Percentiles rank a stretch among this genome's conserved stretches.
These are phyloP conservation scores for Oryza longistaminata DNA, from an alignment of 176 grass and related monocot genomes.

Conservation along the genomic window DNA sequence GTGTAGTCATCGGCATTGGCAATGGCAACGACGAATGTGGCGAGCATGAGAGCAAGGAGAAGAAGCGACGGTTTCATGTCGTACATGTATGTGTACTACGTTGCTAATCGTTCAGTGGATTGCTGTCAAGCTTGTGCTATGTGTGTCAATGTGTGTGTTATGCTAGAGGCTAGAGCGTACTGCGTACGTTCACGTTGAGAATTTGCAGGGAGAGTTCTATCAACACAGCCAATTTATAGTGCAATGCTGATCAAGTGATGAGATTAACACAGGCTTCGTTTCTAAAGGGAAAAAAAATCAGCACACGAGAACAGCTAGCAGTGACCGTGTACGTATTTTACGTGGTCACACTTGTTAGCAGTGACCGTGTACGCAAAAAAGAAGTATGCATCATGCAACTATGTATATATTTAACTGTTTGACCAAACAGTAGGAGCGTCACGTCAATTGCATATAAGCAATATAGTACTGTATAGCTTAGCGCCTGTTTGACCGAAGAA, in stretches of 20 bases:
- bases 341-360: not conserved
- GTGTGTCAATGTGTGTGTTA: too few relatives aligned
- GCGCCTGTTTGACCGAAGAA: not conserved
- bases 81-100: not conserved
- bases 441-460: not conserved
- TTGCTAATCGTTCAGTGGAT: not conserved
- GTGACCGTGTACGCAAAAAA: not conserved
- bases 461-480: not conserved
- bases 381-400: not conserved
- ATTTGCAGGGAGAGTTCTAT: not conserved
- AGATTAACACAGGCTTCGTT: not conserved
- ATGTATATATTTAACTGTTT: not conserved
- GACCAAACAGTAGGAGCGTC: not conserved
- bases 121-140: too few relatives aligned
- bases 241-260: not conserved
- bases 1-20: not conserved
- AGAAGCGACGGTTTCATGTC: not conserved
- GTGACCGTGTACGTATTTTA: not conserved
- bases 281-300: not conserved
- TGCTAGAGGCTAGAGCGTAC: too few relatives aligned
- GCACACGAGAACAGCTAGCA: not conserved
- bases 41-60: not conserved
- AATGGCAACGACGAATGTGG: not conserved
- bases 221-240: not conserved
- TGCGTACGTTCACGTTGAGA: not conserved